phyloP scores from a whole-genome alignment of 1,139 yeast genomes.

The Insectozyma bohioensis region DNA sequence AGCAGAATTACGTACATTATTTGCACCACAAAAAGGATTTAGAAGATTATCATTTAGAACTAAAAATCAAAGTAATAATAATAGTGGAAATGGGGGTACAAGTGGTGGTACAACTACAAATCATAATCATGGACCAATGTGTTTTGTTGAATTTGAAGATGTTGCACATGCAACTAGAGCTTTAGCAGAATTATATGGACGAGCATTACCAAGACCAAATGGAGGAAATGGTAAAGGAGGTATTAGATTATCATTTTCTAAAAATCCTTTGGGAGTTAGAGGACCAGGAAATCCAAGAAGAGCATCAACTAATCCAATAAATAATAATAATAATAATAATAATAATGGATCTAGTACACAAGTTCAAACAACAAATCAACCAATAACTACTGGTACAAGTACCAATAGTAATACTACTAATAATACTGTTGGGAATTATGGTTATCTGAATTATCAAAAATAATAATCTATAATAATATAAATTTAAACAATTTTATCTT shows the following conservation, averaged over 20 bases:
- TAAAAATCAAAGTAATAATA: constrained; percentile 45
- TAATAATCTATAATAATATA: too few species aligned
- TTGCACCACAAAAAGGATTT: constrained; percentile 89
- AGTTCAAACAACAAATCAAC: too few species aligned
- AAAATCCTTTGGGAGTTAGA: constrained; percentile 95
- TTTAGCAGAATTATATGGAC: constrained; percentile 87
- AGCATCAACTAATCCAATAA: constrained; percentile 35
- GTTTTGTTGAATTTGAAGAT: constrained; percentile 97
- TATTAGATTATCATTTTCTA: constrained; percentile 86
- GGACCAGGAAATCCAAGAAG: constrained; percentile 59
- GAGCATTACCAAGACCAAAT: constrained; percentile 68
- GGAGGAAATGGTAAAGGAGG: constrained; percentile 84
- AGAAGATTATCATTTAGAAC: constrained; percentile 88
- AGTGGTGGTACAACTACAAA: constrained; percentile 4
- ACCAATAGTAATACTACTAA: not conserved
- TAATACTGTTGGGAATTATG: constrained; percentile 35
- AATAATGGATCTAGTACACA: not conserved
- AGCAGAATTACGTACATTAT: constrained; percentile 82
- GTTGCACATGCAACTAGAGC: constrained; percentile 93
- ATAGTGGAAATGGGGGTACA: not conserved
- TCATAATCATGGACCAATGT: constrained; percentile 92
- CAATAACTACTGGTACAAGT: too few species aligned
- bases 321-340: constrained; percentile 6
- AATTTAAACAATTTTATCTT: too few species aligned
- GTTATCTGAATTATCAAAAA: too few species aligned